A percentile compares a stretch with the other conserved stretches of the same genome.
Evolutionary conservation across 139 green algal species (phyloP).

Genomic region (Chlorella sp.): DNA sequence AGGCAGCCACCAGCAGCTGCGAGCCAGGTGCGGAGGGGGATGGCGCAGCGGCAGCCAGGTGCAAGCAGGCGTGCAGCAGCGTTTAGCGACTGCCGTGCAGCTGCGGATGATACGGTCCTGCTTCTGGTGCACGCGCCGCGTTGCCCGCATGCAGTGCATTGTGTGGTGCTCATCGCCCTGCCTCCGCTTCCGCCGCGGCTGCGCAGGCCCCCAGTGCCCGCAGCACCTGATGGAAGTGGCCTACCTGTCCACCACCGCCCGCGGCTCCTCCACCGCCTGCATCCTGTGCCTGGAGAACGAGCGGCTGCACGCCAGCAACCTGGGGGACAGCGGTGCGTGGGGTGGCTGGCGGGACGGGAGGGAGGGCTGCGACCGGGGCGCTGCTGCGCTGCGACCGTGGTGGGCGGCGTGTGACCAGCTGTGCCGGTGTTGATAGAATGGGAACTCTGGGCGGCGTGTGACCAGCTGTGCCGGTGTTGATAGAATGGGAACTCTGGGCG

Average conservation of each 20-base stretch:
- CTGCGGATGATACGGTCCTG: too few species aligned
- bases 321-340: conserved; percentile 81
- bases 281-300: conserved; percentile 76
- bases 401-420: too few species aligned
- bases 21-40: too few species aligned
- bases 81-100: too few species aligned
- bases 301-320: conserved; percentile 79
- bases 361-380: neutral
- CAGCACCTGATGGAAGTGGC: conserved; percentile 64
- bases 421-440: too few species aligned
- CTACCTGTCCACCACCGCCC: conserved; percentile 28
- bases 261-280: conserved; percentile 85
- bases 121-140: neutral
- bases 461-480: too few species aligned
- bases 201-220: conserved; percentile 36
- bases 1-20: conserved; percentile 45
- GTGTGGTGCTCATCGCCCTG: neutral
- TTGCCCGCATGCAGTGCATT: neutral
- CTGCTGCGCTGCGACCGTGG: too few species aligned
- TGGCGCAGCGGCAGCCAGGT: too few species aligned
- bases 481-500: too few species aligned
- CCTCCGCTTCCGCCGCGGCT: neutral
- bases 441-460: too few species aligned
- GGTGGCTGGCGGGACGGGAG: neutral
- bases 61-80: neutral